These are phyloP conservation scores for Carallia pectinifolia DNA, from an alignment of 345 rosid genomes.

Conservation along the genomic window DNA sequence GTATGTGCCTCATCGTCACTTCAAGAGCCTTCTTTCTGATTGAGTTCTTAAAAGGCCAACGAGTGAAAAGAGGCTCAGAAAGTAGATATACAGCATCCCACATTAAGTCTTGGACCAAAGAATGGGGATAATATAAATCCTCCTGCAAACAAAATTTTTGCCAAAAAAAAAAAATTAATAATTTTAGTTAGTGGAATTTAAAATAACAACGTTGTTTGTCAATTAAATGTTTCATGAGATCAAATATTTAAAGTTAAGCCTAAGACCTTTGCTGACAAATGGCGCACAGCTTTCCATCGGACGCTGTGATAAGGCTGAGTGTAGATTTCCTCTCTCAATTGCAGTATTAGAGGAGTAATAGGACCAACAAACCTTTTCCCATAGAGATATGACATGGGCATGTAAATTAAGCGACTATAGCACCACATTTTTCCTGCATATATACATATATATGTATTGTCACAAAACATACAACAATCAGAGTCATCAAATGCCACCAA, in stretches of 20 bases:
- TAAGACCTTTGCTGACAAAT: conserved; percentile 1
- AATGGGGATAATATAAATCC: conserved; percentile 28
- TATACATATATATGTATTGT: neutral
- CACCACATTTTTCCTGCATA: conserved; percentile 17
- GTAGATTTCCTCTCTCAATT: conserved; percentile 16
- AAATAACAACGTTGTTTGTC: neutral
- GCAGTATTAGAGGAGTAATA: conserved; percentile 10
- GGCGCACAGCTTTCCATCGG: conserved; percentile 6
- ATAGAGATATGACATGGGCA: conserved; percentile 16
- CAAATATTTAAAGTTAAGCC: neutral
- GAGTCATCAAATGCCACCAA: neutral
- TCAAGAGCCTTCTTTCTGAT: conserved; percentile 22
- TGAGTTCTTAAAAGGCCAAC: conserved; percentile 30
- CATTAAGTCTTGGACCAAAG: conserved; percentile 25
- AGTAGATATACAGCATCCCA: conserved; percentile 23
- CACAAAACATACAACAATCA: neutral
- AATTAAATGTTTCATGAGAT: neutral
- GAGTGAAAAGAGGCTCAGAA: conserved; percentile 22
- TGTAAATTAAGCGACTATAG: conserved; percentile 12
- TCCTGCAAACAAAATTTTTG: conserved; percentile 18
- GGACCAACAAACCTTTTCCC: conserved; percentile 20
- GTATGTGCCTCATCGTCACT: conserved; percentile 15
- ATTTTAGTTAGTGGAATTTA: neutral
- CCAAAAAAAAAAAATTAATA: neutral
- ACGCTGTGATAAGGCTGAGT: conserved; percentile 3